phyloP scores from a whole-genome alignment of 1,139 yeast genomes.

The Hemisphaericaspora xylanilytica region DNA sequence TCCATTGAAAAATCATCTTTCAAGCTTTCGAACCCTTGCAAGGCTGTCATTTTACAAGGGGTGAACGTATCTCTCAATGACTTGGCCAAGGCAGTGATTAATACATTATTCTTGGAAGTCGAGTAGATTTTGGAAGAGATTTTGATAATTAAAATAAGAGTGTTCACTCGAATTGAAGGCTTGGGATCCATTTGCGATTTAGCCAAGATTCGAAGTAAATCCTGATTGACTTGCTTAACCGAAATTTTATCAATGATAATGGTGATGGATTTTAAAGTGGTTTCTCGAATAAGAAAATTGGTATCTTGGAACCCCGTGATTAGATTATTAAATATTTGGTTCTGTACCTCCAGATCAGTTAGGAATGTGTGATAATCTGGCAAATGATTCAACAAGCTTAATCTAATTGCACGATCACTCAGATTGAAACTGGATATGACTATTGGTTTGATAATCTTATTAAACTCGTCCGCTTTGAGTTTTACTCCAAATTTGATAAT shows the following conservation, averaged over 20 bases:
- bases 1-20: constrained; percentile 68
- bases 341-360: constrained; percentile 62
- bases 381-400: constrained; percentile 63
- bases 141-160: constrained; percentile 71
- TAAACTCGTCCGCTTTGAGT: constrained; percentile 39
- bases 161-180: constrained; percentile 82
- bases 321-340: constrained; percentile 64
- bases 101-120: constrained; percentile 62
- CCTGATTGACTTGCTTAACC: constrained; percentile 84
- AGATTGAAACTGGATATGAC: constrained; percentile 61
- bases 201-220: constrained; percentile 75
- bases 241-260: constrained; percentile 64
- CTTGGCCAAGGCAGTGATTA: constrained; percentile 84
- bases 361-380: constrained; percentile 54
- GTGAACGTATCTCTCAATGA: constrained; percentile 78
- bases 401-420: constrained; percentile 74
- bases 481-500: constrained; percentile 46
- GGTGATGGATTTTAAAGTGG: constrained; percentile 71
- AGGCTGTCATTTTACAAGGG: constrained; percentile 75
- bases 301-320: constrained; percentile 84
- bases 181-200: constrained; percentile 84
- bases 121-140: constrained; percentile 65
- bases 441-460: constrained; percentile 56
- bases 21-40: constrained; percentile 68
- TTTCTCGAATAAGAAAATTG: constrained; percentile 75